Evolutionary conservation across 176 grass and related monocot species (phyloP), one percentile per base, ranked within the genome.

Genomic region (Juncus inflexus): DNA sequence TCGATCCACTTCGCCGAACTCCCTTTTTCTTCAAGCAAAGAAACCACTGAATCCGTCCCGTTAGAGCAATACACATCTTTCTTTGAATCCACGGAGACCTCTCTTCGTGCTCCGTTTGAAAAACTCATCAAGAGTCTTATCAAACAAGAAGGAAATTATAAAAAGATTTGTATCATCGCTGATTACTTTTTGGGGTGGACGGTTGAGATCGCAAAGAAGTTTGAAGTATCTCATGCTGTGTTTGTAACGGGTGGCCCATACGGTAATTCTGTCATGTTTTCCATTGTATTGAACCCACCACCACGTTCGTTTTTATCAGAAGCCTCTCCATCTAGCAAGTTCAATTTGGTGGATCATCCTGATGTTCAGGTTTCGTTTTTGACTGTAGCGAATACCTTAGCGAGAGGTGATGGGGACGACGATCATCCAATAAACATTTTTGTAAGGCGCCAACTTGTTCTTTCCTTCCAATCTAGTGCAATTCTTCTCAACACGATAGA

Each of bases 111-210:
- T 43, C n/a, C 78, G 12, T 84, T 84, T 60, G 70, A 84, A 55
- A 37, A 2, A 60, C 70, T 84, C 58, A 35, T 79, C 19, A 1
- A 55, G 47, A 65, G 59, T 72, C 6, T 79, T 40, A 66, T 61
- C 3, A 72, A 35, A 28, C 58, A 60, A 41, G 11, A 39, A 8
- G 74, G 75, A 10, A 39, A 35, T 40, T 28, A 28, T 28, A 3
- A 6, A 7, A 84, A 75, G 52, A 6, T 84, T 38, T 84, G 83
- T 57, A 49, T 87, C 28, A 37, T 86, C 50, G 68, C 79, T 2
- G 84, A 86, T 73, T 6, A 47, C 15, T 86, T 87, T 62, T 9
- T 78, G 1, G 64, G 70, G 0, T 82, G 75, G 84, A 86, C 84
- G 0, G 74, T 74, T 7, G 58, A 78, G 55, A 41, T 54, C 60